Evolutionary conservation across 176 grass and related monocot genomes (phyloP), one percentile per base, ranked within the genome.

Genomic region (Carex scoparia): DNA sequence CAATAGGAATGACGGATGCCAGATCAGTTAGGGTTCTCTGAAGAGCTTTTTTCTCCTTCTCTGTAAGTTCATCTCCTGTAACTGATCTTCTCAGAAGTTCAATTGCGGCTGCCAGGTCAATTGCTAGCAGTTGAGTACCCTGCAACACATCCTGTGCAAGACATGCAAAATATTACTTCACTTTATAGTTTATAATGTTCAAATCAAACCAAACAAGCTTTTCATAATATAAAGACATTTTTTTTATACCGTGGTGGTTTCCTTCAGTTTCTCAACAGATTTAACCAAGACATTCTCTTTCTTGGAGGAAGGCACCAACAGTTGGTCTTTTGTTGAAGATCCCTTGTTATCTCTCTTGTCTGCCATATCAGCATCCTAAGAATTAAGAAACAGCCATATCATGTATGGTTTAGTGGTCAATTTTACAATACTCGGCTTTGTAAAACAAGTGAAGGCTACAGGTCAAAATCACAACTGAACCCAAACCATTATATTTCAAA

Each of bases 1-100:
- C 97, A 84, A 99, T 99, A 84, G 97, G 97, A 86, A 99, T 89
- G 72, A 96, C 97, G 85, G 97, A 99, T 68, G 97, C 97, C 88
- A 99, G 81, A 81, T 99, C 97, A 8, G 97, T 99, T 79, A 99
- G 69, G 68, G 97, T 99, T 96, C 97, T 94, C 79, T 92, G 93
- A 94, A 99, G 93, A 87, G 93, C 97, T 63, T 94, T 92, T 48
- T 96, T 96, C 87, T 99, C 97, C 84, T 96, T 99, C 58, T 96
- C 91, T 79, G 97, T 91, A 59, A 99, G 91, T 87, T 96, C 97
- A 87, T 99, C 93, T 61, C 97, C 97, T 61, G 89, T 92, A 86
- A 95, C 88, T 89, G 93, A 85, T 91, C 93, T 99, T 96, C 83
- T 91, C 18, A 99, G 69, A 59, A 96, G 81, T 81, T 84, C 93